Evolutionary conservation across 2,329 filamentous ascomycete species (phyloP), one percentile per base, ranked within the genome.

Genomic region (Ascochyta rabiei): DNA sequence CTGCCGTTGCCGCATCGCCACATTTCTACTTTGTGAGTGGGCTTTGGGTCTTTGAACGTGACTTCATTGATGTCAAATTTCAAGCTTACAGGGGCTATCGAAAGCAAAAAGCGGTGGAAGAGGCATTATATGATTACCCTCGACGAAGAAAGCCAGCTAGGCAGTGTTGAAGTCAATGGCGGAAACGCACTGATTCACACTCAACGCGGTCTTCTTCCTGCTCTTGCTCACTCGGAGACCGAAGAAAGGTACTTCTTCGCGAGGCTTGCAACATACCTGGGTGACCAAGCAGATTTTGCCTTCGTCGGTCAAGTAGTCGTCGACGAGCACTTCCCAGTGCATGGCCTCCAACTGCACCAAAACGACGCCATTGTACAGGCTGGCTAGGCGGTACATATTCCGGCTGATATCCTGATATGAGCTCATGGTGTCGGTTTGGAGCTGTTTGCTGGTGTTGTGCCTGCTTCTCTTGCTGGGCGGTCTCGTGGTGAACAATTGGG

Each of bases 351-450:
- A 16, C 33, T 48, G 38, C 50, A 30, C 37, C 6, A 26, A 28
- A 12, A 26, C 43, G 8, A 41, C 38, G 23, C 30, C 38, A 15
- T 43, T 48, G 44, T 48, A 53, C 24, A 53, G 16, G 39, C 18
- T 28, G 19, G 31, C 26, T 8, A 48, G 18, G 7, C 50, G 50
- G 33, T 24, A 26, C 31, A 39, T 16, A 15, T 43, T 24, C 33
- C 50, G 38, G 31, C 10, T 34, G 19, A 4, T 26, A 28, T 33
- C 33, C 28, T 24, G 15, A 3, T 18, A 19, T 3, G 16, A 8
- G 16, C 7, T 34, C 44, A 43, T 53, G 15, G 4, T 44, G 15
- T 19, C 12, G 7, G 1, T 34, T 19, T 9, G 26, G 31, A 37
- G 24, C 12, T 6, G 9, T 37, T 26, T 34, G 33, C 38, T 38